A percentile compares a stretch with the other conserved stretches of the same genome.
Conservation (phyloP, 2,329 filamentous ascomycete species). For the Xylariaceae sp. region DNA sequence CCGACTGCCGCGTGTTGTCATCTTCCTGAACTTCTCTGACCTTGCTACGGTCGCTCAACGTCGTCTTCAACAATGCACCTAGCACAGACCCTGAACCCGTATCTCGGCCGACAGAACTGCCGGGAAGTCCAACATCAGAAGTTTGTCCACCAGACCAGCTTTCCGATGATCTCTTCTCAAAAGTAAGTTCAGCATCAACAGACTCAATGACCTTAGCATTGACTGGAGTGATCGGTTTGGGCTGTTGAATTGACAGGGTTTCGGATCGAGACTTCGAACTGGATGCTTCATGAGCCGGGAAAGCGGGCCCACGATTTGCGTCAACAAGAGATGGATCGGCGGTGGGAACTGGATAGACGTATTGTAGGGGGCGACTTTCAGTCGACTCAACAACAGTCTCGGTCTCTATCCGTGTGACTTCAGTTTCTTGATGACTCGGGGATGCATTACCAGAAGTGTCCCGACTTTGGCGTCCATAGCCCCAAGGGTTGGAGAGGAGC, state of each 20-base stretch:
- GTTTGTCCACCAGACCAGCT: slow-evolving; percentile 38
- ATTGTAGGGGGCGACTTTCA: slow-evolving; percentile 47
- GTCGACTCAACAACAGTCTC: slow-evolving; percentile 33
- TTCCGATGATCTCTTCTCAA: slow-evolving; percentile 34
- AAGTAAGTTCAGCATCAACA: slow-evolving; percentile 36
- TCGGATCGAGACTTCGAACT: slow-evolving; percentile 46
- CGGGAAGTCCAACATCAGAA: slow-evolving; percentile 45
- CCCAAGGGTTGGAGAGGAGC: slow-evolving; percentile 50
- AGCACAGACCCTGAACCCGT: slow-evolving; percentile 45
- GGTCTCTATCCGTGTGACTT: slow-evolving; percentile 28
- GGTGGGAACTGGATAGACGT: slow-evolving; percentile 62
- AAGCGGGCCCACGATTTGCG: slow-evolving; percentile 46
- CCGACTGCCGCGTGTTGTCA: slow-evolving; percentile 32
- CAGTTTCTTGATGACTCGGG: slow-evolving; percentile 34
- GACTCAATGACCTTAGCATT: slow-evolving; percentile 62
- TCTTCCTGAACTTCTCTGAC: slow-evolving; percentile 31
- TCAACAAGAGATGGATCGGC: slow-evolving; percentile 61
- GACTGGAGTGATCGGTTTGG: slow-evolving; percentile 71
- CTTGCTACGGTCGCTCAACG: slow-evolving; percentile 30
- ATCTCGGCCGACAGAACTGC: slow-evolving; percentile 45
- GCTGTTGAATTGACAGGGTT: slow-evolving; percentile 72
- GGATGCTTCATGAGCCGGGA: slow-evolving; percentile 38
- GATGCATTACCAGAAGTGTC: slow-evolving; percentile 21
- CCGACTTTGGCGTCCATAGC: slow-evolving; percentile 43
- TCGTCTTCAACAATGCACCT: slow-evolving; percentile 43